phyloP scores from a whole-genome alignment of 768 basidiomycete genomes.

The Trametes coccinea region DNA sequence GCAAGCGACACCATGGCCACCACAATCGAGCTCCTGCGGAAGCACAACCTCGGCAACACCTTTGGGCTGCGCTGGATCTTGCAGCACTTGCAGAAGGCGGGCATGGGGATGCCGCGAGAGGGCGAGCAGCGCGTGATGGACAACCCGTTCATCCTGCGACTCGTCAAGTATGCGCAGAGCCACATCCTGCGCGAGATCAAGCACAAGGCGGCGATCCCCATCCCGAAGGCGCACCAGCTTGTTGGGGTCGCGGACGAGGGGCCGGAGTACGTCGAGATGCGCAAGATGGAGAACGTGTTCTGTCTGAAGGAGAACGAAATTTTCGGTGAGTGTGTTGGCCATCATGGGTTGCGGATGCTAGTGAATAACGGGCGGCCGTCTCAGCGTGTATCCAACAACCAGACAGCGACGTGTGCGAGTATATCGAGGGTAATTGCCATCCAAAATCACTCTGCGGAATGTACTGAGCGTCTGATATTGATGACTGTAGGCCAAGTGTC shows the following conservation, averaged over 20 bases:
- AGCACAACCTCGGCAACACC: conserved; percentile 43
- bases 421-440: conserved; percentile 49
- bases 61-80: conserved; percentile 57
- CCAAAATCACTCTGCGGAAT: too few relatives aligned
- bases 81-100: conserved; percentile 41
- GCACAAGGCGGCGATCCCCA: conserved; percentile 69
- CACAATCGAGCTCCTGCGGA: conserved; percentile 49
- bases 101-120: conserved; percentile 23
- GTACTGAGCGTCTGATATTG: too few relatives aligned
- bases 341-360: too few relatives aligned
- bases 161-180: conserved; percentile 45
- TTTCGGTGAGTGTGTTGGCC: conserved; percentile 50
- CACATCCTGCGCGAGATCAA: conserved; percentile 77
- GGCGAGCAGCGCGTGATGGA: conserved; percentile 6
- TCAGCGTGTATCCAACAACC: conserved; percentile 62
- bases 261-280: conserved; percentile 50
- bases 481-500: conserved; percentile 21
- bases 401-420: conserved; percentile 49
- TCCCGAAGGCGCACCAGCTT: conserved; percentile 66
- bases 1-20: conserved; percentile 56
- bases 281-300: conserved; percentile 54
- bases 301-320: conserved; percentile 59
- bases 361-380: background rate
- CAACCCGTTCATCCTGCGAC: conserved; percentile 24
- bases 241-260: conserved; percentile 88